Base-by-base conservation (phyloP, 2,329 filamentous ascomycete species). In the Venturia carpophila region DNA sequence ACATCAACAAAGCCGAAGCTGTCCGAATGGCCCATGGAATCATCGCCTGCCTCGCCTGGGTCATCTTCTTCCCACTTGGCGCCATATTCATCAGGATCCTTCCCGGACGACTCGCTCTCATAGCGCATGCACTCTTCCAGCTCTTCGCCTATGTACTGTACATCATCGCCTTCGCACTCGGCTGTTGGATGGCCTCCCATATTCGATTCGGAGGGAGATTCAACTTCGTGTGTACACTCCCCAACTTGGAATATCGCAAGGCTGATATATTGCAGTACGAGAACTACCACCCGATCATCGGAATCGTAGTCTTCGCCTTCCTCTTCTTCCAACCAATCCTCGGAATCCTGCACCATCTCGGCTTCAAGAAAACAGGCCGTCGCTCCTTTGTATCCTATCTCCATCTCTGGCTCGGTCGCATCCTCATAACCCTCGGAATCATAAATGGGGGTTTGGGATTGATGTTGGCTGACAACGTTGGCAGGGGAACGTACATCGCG, bases 361-460 rank as follows among this genome's bases (percentile, higher is more conserved):
- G 79, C 47, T 85, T 79, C 74, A 79, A 79, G 63, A 79, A 77
- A 67, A 75, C 77, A 15, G 75, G 75, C 7, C 71, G 71, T 17
- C 79, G 79, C 39, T 79, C 78, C 1, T 67, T 77, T 7, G 79
- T 78, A 70, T 80, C 79, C 0, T 77, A 81, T 66, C 72, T 72
- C 2, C 83, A 85, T 68, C 75, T 83, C 60, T 85, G 83, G 83
- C 69, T 83, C 34, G 83, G 83, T n/a, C 77, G 83, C 3, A 68
- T 75, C 41, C 74, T 79, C 21, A 78, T 85, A 13, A 74, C 78
- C 0, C 71, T 84, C 0, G 83, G 80, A 2, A 80, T 84, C 64
- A 75, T 85, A 70, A 85, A 84, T 69, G 83, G 81, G 21, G 83
- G 82, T 0, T 71, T 85, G 0, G 83, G 83, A 0, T 77, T 84